Evolutionary conservation across 1,284 basidiomycete genomes (phyloP).

Genomic region (Apiotrichum veenhuisii): DNA sequence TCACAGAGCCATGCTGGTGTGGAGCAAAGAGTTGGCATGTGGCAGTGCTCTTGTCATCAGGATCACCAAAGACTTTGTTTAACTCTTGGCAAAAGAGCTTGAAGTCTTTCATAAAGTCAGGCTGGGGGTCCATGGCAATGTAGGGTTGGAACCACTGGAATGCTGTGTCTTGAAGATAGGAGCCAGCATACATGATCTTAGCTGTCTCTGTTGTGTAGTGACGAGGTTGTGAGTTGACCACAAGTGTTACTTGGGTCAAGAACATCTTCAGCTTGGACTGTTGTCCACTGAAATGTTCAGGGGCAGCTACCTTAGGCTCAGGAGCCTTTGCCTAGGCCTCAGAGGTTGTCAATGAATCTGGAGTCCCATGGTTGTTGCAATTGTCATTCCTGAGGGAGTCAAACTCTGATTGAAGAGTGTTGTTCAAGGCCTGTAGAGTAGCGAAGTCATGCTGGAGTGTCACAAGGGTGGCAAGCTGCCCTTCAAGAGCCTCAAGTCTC

Average conservation of each 20-base stretch:
- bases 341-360: too few relatives aligned
- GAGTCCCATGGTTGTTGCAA: too few relatives aligned
- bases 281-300: conserved; percentile 15
- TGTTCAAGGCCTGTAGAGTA: too few relatives aligned
- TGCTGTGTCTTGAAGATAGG: conserved; percentile 19
- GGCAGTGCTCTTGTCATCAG: conserved; percentile 16
- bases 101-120: conserved; percentile 7
- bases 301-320: too few relatives aligned
- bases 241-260: background rate
- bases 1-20: conserved; percentile 14
- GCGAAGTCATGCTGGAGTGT: too few relatives aligned
- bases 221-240: conserved; percentile 8
- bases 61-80: conserved; percentile 10
- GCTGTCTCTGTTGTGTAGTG: conserved; percentile 15
- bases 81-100: conserved; percentile 11
- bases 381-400: too few relatives aligned
- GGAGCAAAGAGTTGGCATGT: conserved; percentile 11
- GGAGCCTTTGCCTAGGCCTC: too few relatives aligned
- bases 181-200: conserved; percentile 21
- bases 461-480: too few relatives aligned
- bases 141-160: conserved; percentile 22
- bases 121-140: background rate
- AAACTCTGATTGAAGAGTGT: too few relatives aligned
- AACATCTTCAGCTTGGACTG: conserved; percentile 1
- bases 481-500: too few relatives aligned